Base-by-base conservation (phyloP, 495 filamentous ascomycete genomes). In the Podospora anserina region DNA sequence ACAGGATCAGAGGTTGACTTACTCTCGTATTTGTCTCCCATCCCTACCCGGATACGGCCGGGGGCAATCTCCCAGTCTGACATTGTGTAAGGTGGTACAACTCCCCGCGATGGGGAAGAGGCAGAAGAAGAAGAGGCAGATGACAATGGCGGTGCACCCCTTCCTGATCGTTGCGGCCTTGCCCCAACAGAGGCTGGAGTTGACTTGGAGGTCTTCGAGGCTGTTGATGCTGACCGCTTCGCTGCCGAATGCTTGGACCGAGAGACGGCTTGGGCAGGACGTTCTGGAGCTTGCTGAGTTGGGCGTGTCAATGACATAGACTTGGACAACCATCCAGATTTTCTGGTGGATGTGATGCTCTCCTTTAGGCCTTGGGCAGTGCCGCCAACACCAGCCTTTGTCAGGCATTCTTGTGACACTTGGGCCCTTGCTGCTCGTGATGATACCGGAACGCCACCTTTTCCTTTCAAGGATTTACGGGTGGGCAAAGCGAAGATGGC, bases 61-160 rank as follows among this genome's bases (percentile, higher is more conserved):
- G 70, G 70, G 0, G 64, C 65, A 39, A 69, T 67, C 30, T 72
- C 70, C 70, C 70, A 72, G 15, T 62, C 62, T 0, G 69, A 60
- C 69, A 66, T 68, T 19, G 27, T 63, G 28, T 58, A 16, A 5
- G 58, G 34, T 49, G 39, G 39, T 11, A 49, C 13, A 5, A 11
- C 39, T 49, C 5, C 39, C 15, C 15, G 39, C 30, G 30, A 32
- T 5, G 30, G 1, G 4, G 30, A 32, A 32, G 4, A 32, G 30
- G 30, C 4, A 16, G 39, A 49, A 11, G 39, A 49, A 49, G 39
- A 49, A 49, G 39, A 16, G 2, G 13, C 7, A 16, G 39, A 49
- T 16, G 39, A 49, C 13, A 32, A 32, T 32, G 30, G 30, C 30
- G 6, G 30, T 32, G 7, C 30, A 32, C 9, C 39, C 15, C 13